Evolutionary conservation across 352 stramenopile species (phyloP).

Genomic region (Pythium aphanidermatum): DNA sequence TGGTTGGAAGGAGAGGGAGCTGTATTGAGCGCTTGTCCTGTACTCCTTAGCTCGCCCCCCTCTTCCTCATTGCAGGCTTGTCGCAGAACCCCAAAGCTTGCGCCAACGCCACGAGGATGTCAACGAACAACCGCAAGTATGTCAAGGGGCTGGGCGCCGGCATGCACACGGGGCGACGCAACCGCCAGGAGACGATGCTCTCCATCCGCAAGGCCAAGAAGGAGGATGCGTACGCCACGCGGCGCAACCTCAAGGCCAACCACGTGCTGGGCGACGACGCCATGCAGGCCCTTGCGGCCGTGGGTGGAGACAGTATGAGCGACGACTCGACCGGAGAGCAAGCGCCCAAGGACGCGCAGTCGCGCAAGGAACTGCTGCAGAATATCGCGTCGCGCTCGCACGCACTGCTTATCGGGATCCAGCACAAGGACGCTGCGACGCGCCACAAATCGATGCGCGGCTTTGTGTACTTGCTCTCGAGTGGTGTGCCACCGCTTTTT

Average conservation of each 20-base stretch:
- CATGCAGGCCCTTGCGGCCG: neutral
- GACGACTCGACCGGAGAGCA: neutral
- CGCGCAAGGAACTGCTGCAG: constrained; percentile 65
- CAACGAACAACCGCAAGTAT: constrained; percentile 48
- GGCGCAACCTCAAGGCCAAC: constrained; percentile 81
- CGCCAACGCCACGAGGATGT: constrained; percentile 11
- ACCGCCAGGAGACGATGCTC: constrained; percentile 82
- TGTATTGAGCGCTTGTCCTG: too few relatives aligned
- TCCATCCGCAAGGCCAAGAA: constrained; percentile 88
- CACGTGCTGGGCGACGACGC: constrained; percentile 30
- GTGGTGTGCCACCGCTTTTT: constrained; percentile 78
- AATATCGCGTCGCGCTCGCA: constrained; percentile 77
- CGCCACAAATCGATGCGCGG: constrained; percentile 81
- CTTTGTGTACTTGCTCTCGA: constrained; percentile 84
- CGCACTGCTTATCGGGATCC: constrained; percentile 72
- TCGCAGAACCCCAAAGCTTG: too few relatives aligned
- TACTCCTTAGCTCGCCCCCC: neutral
- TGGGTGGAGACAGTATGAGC: neutral
- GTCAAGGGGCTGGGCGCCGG: constrained; percentile 64
- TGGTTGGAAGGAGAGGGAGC: too few relatives aligned
- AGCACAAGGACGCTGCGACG: constrained; percentile 65
- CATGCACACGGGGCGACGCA: constrained; percentile 73
- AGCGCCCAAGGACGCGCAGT: constrained; percentile 30
- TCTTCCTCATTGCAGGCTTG: too few relatives aligned
- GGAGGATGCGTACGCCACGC: constrained; percentile 82